Conservation (phyloP, 2,329 filamentous ascomycete genomes). For the Sporothrix brunneoviolacea region DNA sequence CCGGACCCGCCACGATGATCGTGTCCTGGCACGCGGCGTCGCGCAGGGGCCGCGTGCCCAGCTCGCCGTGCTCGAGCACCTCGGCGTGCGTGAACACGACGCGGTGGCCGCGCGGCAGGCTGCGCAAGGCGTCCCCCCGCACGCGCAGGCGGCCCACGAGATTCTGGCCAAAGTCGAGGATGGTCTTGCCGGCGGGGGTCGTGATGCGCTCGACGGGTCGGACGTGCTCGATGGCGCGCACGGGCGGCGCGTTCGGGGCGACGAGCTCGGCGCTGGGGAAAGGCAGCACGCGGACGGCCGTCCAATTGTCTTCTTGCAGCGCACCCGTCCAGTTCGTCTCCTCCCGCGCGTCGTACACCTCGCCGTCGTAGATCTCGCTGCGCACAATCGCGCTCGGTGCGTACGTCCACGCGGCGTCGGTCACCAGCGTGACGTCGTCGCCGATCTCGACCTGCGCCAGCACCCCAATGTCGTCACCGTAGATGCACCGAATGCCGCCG, state of each 20-base stretch:
- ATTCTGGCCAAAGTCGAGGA: constrained; percentile 55
- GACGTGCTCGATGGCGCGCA: constrained; percentile 30
- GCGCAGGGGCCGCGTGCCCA: constrained; percentile 36
- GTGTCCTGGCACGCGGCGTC: constrained; percentile 36
- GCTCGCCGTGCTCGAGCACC: constrained; percentile 44
- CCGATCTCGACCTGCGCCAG: constrained; percentile 32
- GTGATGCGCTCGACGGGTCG: constrained; percentile 27
- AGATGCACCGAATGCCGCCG: constrained; percentile 27
- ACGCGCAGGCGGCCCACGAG: constrained; percentile 45
- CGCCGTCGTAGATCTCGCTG: constrained; percentile 47
- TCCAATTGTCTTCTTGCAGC: fast-evolving
- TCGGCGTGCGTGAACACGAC: constrained; percentile 49
- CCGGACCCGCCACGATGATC: constrained; percentile 22
- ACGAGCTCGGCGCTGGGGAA: constrained; percentile 30
- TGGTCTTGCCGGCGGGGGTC: constrained; percentile 35
- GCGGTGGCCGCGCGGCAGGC: constrained; percentile 34
- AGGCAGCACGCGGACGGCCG: constrained; percentile 20
- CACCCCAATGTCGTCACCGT: constrained; percentile 33
- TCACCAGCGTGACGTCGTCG: background rate
- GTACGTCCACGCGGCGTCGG: constrained; percentile 16
- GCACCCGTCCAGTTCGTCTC: constrained; percentile 4
- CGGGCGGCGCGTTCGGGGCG: constrained; percentile 38
- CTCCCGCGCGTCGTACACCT: constrained; percentile 40
- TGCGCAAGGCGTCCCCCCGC: constrained; percentile 17
- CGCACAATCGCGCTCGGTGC: constrained; percentile 24